Conservation (phyloP, 2,329 filamentous ascomycete species). For the Myriosclerotinia duriaeana region DNA sequence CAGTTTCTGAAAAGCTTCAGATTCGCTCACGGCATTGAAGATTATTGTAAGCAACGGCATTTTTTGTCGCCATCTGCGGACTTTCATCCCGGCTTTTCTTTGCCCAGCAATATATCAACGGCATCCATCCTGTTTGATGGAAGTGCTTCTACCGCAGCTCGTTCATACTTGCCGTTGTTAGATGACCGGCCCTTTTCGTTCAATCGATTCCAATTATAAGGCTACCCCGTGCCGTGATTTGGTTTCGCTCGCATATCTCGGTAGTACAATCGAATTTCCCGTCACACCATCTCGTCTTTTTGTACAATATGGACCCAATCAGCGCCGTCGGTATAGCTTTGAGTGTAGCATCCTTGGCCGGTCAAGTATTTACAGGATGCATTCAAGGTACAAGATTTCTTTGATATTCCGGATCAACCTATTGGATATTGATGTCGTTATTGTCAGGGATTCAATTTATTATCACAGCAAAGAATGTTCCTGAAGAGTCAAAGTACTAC, state of each 20-base stretch:
- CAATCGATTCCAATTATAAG: constrained; percentile 17
- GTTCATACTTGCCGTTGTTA: constrained; percentile 9
- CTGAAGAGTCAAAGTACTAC: constrained; percentile 51
- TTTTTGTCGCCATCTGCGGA: constrained; percentile 8
- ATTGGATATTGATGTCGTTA: constrained; percentile 23
- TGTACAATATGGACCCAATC: constrained; percentile 37
- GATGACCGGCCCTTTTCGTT: constrained; percentile 12
- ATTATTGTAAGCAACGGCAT: neutral
- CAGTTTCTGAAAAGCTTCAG: constrained; percentile 14
- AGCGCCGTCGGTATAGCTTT: constrained; percentile 36
- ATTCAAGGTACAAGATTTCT: constrained; percentile 43
- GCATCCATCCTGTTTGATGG: neutral
- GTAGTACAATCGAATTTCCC: constrained; percentile 24
- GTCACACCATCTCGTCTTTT: constrained; percentile 7
- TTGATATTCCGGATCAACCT: constrained; percentile 8
- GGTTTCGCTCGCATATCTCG: constrained; percentile 8
- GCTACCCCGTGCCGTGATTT: constrained; percentile 14
- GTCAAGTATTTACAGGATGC: constrained; percentile 50
- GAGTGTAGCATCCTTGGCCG: constrained; percentile 48
- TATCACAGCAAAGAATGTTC: constrained; percentile 49
- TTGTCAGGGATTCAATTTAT: constrained; percentile 48
- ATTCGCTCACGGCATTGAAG: neutral
- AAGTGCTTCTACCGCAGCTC: constrained; percentile 8
- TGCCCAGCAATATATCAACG: constrained; percentile 7
- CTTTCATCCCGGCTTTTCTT: constrained; percentile 2